Evolutionary conservation across 2,329 filamentous ascomycete species (phyloP).

Genomic region (Fusarium xylarioides): DNA sequence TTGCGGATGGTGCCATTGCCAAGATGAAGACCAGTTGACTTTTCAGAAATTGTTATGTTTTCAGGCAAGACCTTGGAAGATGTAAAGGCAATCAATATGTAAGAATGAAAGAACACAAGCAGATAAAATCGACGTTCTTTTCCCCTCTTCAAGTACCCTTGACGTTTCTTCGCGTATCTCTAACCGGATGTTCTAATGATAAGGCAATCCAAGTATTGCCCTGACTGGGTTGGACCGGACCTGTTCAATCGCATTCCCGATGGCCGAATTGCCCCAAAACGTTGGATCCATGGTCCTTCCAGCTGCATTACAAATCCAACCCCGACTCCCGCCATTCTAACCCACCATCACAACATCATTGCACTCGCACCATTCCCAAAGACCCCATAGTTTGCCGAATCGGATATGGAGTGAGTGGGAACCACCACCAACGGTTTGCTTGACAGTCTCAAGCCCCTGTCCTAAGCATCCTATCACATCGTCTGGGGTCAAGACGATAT

Average conservation of each 20-base stretch:
- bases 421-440: not conserved
- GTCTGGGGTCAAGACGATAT: not conserved
- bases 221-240: conserved; percentile 5
- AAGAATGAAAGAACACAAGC: conserved; percentile 4
- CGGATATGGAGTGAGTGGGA: conserved; percentile 21
- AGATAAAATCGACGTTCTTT: not conserved
- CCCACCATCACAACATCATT: conserved; percentile 39
- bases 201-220: conserved; percentile 4
- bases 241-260: conserved; percentile 26
- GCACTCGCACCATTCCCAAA: conserved; percentile 20
- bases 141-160: conserved; percentile 28
- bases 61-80: not conserved
- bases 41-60: not conserved
- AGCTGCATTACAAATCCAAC: conserved; percentile 42
- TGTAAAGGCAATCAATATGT: not conserved
- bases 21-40: not conserved
- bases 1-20: conserved; percentile 36
- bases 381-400: conserved; percentile 25
- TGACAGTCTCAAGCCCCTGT: not conserved
- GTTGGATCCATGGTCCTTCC: conserved; percentile 8
- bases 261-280: conserved; percentile 27
- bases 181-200: conserved; percentile 5
- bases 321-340: conserved; percentile 32
- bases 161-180: conserved; percentile 4
- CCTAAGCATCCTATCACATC: not conserved